These are phyloP conservation scores for Allodekkera sacchari DNA, from an alignment of 805 yeast species.

Conservation along the genomic window DNA sequence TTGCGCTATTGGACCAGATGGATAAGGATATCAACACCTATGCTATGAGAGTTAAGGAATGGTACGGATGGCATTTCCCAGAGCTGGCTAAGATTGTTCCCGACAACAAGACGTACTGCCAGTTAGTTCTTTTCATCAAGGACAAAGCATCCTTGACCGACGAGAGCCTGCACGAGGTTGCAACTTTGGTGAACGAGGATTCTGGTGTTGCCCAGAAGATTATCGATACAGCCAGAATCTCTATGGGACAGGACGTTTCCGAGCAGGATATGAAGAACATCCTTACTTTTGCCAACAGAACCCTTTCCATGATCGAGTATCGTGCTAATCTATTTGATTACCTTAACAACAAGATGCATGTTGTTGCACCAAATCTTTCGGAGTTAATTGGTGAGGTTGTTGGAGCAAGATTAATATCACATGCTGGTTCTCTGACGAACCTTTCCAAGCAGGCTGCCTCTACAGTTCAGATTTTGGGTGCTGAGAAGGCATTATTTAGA, in stretches of 20 bases:
- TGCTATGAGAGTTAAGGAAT: conserved; percentile 94
- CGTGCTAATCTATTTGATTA: conserved; percentile 77
- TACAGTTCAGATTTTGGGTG: conserved; percentile 95
- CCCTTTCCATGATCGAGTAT: conserved; percentile 85
- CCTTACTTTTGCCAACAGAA: conserved; percentile 85
- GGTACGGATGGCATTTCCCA: conserved; percentile 99
- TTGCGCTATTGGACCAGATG: conserved; percentile 92
- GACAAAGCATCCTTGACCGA: conserved; percentile 80
- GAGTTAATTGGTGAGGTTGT: conserved; percentile 98
- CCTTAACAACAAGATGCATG: conserved; percentile 91
- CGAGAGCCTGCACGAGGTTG: conserved; percentile 80
- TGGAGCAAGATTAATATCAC: conserved; percentile 97
- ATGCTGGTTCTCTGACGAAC: conserved; percentile 95
- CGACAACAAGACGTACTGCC: conserved; percentile 83
- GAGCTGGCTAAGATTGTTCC: conserved; percentile 87
- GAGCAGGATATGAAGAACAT: conserved; percentile 92
- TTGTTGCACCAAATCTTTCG: conserved; percentile 94
- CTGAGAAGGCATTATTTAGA: conserved; percentile 93
- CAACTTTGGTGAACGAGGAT: conserved; percentile 85
- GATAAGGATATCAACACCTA: conserved; percentile 98
- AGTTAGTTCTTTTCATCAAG: conserved; percentile 69
- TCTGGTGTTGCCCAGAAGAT: conserved; percentile 87
- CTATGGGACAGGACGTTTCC: conserved; percentile 98
- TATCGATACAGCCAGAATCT: conserved; percentile 90
- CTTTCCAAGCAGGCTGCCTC: conserved; percentile 98